Evolutionary conservation across 164 flowering plant genomes (phyloP).

Genomic region (Paratinospora sagittata): DNA sequence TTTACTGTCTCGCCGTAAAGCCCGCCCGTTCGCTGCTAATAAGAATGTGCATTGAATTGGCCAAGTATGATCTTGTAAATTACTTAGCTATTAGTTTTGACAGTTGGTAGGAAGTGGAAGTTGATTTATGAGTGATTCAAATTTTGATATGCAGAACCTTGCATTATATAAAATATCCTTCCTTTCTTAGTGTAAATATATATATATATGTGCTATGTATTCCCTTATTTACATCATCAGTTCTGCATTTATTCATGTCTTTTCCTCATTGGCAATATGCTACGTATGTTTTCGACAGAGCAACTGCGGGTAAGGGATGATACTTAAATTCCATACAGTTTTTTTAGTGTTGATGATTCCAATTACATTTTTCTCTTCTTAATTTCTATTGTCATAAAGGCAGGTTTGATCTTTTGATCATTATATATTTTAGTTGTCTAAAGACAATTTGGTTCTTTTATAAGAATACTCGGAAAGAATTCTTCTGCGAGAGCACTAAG

Average conservation of each 20-base stretch:
- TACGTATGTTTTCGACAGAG: background rate
- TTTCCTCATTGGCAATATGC: background rate
- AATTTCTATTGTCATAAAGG: too few relatives aligned
- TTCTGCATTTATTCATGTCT: background rate
- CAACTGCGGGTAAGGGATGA: too few relatives aligned
- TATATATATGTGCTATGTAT: background rate
- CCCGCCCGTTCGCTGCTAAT: constrained; percentile 6
- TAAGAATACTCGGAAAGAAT: too few relatives aligned
- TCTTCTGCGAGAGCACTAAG: too few relatives aligned
- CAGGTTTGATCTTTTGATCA: too few relatives aligned
- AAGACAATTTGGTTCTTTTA: too few relatives aligned
- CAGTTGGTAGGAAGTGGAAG: background rate
- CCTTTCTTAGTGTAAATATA: background rate
- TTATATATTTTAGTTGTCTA: too few relatives aligned
- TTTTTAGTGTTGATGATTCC: too few relatives aligned
- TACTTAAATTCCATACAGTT: too few relatives aligned
- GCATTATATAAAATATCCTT: constrained; percentile 1
- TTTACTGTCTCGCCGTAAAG: constrained; percentile 9
- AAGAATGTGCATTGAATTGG: background rate
- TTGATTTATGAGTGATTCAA: background rate
- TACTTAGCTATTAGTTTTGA: background rate
- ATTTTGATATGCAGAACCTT: background rate
- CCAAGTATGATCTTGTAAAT: background rate
- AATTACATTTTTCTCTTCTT: too few relatives aligned
- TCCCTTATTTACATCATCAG: background rate